Evolutionary conservation across 306 rosid genomes (phyloP), one percentile per base, ranked within the genome.

Genomic region (Sphenostylis stenocarpa): DNA sequence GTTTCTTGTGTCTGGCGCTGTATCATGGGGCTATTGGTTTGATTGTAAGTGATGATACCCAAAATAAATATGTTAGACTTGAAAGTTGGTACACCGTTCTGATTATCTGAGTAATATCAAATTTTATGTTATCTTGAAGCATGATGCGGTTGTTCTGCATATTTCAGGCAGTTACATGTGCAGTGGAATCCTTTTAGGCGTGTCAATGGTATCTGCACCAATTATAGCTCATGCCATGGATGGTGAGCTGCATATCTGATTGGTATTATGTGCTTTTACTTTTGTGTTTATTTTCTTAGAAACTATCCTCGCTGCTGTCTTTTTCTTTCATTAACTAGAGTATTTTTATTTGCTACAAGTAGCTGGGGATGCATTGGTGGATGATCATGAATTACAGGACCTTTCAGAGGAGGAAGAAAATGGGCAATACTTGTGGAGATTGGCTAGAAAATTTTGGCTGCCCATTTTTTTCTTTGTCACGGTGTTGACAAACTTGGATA

Each of bases 361-460:
- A 92, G 91, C 80, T 60, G 83, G 58, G 70, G 88, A 86, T 56
- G 77, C 84, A 60, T 83, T 87, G 78, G 78, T 76, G 52, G 84
- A 76, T 76, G 85, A 79, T 64, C 48, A 36, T 62, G 85, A 75
- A 65, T 73, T 70, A 13, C 64, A 12, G 67, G 80, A 69, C 80
- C 66, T 49, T 83, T 72, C 86, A 47, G 83, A 81, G 74, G 82
- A 31, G 64, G 86, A 87, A 81, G 81, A 82, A 79, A 61, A 69
- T 78, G 64, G 0, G 14, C 47, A 43, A 51, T 55, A 66, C 8
- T 62, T 90, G 31, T 87, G 88, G 89, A 84, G n/a, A 48, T 69
- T 84, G 72, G 81, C 85, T 58, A 76, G 82, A 85, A 88, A 80
- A 75, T 72, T 85, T 58, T 92, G 96, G 97, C 67, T 88, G 47